Conservation (phyloP, 305 asterid genomes). For the Fraxinus platypoda region DNA sequence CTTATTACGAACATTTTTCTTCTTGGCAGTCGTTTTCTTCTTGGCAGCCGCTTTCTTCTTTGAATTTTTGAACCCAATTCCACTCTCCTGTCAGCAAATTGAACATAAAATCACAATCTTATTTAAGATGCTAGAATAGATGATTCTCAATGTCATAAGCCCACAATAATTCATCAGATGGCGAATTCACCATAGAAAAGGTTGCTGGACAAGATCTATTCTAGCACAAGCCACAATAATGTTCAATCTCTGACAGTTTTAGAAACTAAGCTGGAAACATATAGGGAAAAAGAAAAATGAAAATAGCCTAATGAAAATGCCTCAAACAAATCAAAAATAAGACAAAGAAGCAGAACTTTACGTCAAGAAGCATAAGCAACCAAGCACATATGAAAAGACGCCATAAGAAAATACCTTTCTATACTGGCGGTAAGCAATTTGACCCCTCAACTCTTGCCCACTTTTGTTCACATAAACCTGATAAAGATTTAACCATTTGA, state of each 20-base stretch:
- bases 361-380: not conserved
- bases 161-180: not conserved
- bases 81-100: slow-evolving; percentile 53
- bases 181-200: not conserved
- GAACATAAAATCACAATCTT: not conserved
- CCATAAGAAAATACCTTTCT: slow-evolving; percentile 47
- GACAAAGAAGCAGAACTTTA: not conserved
- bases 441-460: slow-evolving; percentile 77
- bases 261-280: not conserved
- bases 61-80: slow-evolving; percentile 45
- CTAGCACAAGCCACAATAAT: not conserved
- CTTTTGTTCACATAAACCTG: slow-evolving; percentile 74
- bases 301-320: not conserved
- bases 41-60: slow-evolving; percentile 52
- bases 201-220: not conserved
- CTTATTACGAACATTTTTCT: slow-evolving; percentile 35
- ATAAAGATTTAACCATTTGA: slow-evolving; percentile 20
- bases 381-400: not conserved
- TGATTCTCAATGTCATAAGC: not conserved
- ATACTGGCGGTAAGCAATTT: slow-evolving; percentile 60
- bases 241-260: not conserved
- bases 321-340: not conserved
- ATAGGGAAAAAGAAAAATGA: not conserved
- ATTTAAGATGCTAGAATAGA: not conserved
- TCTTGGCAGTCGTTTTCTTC: slow-evolving; percentile 53